Evolutionary conservation across 345 rosid genomes (phyloP).

Genomic region (Arabidopsis arenosa): DNA sequence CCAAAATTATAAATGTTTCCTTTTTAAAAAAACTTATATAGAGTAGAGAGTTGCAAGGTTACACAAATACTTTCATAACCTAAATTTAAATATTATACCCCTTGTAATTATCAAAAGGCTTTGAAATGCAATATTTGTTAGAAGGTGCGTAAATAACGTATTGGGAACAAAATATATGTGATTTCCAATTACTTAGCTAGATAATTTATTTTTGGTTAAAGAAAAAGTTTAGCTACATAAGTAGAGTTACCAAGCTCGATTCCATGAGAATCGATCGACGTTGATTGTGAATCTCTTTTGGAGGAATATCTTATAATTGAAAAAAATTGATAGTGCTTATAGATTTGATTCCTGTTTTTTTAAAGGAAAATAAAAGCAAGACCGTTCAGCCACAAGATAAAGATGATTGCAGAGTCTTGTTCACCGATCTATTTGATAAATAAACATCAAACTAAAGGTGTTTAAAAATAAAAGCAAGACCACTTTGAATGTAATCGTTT

Average conservation of each 20-base stretch:
- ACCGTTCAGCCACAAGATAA: constrained; percentile 46
- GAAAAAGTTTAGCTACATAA: not conserved
- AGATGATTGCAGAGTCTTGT: constrained; percentile 43
- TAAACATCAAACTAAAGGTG: constrained; percentile 34
- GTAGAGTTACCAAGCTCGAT: constrained; percentile 1
- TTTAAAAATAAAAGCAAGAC: constrained; percentile 21
- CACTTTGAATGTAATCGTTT: constrained; percentile 40
- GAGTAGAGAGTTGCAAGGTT: not conserved
- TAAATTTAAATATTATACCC: not conserved
- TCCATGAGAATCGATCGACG: constrained; percentile 31
- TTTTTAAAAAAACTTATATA: too few relatives aligned
- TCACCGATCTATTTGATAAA: constrained; percentile 42
- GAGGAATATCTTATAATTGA: constrained; percentile 43
- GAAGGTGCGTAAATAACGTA: not conserved
- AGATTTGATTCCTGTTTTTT: constrained; percentile 39
- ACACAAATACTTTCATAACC: not conserved
- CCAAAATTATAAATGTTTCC: too few relatives aligned
- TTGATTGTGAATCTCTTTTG: constrained; percentile 43
- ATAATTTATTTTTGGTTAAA: too few relatives aligned
- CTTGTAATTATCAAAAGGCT: not conserved
- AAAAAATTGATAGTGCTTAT: constrained; percentile 17
- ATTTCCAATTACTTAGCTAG: not conserved
- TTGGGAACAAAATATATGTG: not conserved
- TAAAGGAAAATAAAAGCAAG: constrained; percentile 24
- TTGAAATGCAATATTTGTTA: not conserved